Base-by-base conservation (phyloP, 441 rosid species). In the Adansonia rubrostipa region DNA sequence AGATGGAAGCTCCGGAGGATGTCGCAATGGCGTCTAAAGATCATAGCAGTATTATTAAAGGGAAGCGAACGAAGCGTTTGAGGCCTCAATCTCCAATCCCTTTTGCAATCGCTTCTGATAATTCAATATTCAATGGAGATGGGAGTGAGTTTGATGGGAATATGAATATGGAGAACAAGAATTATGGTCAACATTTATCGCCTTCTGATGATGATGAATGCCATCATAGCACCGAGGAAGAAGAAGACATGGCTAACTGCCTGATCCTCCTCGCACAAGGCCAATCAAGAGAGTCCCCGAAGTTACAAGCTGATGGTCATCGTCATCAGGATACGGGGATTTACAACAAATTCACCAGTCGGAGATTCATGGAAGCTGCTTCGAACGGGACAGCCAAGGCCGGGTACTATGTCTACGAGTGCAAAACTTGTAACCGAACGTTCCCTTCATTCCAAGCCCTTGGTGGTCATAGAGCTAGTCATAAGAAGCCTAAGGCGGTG, bases 391-490 rank as follows among this genome's bases (percentile, higher is more conserved):
- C 80, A 0, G 94, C 89, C 45, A 87, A 86, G 84, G 87, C 87
- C 0, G 95, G 99, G 1, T 92, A 88, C 84, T 92, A 88, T 54
- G 99, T 96, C 36, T 96, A 94, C 74, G 92, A 91, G 80, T 96
- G 99, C 89, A 93, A 88, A 85, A 96, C 99, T 9, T 96, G 99
- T 80, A 92, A 86, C 84, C 78, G 95, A 68, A 89, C 92, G 0
- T 95, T 96, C 69, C 94, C 94, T 7, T 96, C 99, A 1, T 96
- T 96, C 72, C 99, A 96, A 84, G 99, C 99, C 14, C 90, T 96
- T 10, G 99, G 99, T 0, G 99, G 99, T 19, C 99, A 96, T 33
- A 84, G 97, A 63, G 98, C 99, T 0, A 95, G 99, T 85, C 99
- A 95, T 77, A 95, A 91, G 91, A 93, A 92, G 77, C 97, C 92